phyloP scores from a whole-genome alignment of 2,329 filamentous ascomycete species.

The Hymenoscyphus fraxineus region DNA sequence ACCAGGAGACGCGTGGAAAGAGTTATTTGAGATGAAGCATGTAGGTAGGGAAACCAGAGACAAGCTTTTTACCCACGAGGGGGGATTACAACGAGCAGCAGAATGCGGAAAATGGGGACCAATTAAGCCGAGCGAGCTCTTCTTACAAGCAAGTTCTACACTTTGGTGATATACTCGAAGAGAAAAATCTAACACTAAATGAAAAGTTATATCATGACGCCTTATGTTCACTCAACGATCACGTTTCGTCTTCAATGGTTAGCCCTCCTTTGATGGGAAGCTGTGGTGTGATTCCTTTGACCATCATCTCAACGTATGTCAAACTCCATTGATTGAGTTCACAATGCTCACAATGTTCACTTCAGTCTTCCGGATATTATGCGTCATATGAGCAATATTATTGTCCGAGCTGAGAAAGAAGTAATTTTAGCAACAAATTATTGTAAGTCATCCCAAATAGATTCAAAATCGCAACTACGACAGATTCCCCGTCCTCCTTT shows the following conservation, averaged over 20 bases:
- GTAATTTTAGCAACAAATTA: slow-evolving; percentile 73
- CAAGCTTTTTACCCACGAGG: slow-evolving; percentile 26
- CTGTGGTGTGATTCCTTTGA: slow-evolving; percentile 61
- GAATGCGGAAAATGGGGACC: slow-evolving; percentile 66
- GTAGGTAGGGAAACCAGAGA: neutral
- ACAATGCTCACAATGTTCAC: slow-evolving; percentile 17
- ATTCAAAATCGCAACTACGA: neutral
- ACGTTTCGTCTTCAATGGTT: slow-evolving; percentile 42
- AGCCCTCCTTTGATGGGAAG: slow-evolving; percentile 57
- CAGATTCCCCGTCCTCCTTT: neutral
- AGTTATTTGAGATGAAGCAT: slow-evolving; percentile 44
- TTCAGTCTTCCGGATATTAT: slow-evolving; percentile 60
- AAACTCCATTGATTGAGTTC: neutral
- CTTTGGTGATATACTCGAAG: neutral
- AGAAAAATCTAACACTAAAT: neutral
- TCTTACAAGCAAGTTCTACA: slow-evolving; percentile 49
- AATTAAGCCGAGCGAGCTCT: slow-evolving; percentile 61
- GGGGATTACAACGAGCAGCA: slow-evolving; percentile 51
- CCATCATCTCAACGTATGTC: slow-evolving; percentile 57
- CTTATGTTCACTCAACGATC: slow-evolving; percentile 19
- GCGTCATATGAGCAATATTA: slow-evolving; percentile 72
- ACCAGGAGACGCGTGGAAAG: slow-evolving; percentile 52
- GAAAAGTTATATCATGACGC: slow-evolving; percentile 24
- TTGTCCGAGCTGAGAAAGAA: slow-evolving; percentile 67
- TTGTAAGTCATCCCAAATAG: slow-evolving; percentile 14